Base-by-base conservation (phyloP, 257 asterid genomes). In the Voacanga thouarsii region DNA sequence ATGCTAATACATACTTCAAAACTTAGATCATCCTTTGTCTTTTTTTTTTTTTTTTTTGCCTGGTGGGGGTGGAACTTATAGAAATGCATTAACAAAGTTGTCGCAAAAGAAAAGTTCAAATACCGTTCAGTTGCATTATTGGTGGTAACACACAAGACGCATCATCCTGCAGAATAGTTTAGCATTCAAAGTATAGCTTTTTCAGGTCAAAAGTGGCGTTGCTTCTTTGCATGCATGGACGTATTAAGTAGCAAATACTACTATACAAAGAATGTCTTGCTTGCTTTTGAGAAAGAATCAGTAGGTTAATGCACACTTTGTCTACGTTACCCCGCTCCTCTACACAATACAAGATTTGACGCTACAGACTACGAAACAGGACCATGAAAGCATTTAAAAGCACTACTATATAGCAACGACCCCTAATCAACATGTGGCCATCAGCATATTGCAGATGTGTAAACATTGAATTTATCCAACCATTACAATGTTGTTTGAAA, bases 201-300 rank as follows among this genome's bases (percentile, higher is more conserved):
- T 75, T 72, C 73, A 37, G 44, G 78, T 51, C 51, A 64, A 72
- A 61, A 37, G 77, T 21, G 14, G 61, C 41, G n/a, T 24, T 79
- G n/a, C 45, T 18, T 73, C 53, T 43, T 73, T 77, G 59, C 78
- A 37, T 37, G 74, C 71, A 79, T 44, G 77, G 44, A 26, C 71
- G 47, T 61, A 47, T 71, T 49, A 26, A 12, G 72, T 33, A 72
- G 24, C 41, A 68, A 19, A 51, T 51, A 50, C 55, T 55, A 68
- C 12, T 41, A 63, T 24, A 12, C 39, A 5, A 5, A 71, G 60
- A 51, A 39, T 60, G 53, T 71, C 72, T 60, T 18, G 21, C 12
- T 63, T 63, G 5, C 63, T 78, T n/a, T 68, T 19, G 41, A 45
- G 56, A 77, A 66, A 77, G 57, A 51, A 77, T 19, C 33, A 49